Base-by-base conservation (phyloP, 805 yeast species). In the Saturnispora mendoncae region DNA sequence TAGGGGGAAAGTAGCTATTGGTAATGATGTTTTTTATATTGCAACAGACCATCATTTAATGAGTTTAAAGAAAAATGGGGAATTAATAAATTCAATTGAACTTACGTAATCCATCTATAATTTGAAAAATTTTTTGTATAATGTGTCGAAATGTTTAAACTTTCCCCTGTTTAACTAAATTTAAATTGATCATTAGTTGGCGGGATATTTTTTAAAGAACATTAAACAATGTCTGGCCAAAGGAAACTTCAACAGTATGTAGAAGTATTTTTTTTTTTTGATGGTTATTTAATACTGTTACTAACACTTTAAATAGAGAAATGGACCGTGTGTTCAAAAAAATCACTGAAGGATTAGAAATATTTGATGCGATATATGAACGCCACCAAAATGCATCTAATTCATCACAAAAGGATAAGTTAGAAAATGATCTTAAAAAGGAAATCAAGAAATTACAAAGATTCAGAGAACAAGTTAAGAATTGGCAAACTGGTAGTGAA, bases 161-260 rank as follows among this genome's bases (percentile, higher is more conserved):
- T n/a, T n/a, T n/a, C n/a, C n/a, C n/a, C 18, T 98, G 92, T 60
- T 78, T 92, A 30, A 92, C 90, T 13, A 14, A 36, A 12, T 19
- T 36, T 12, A 14, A n/a, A 29, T 30, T 37, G 12, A 19, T 4
- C 18, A 19, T 30, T 30, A 30, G 13, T n/a, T 30, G 18, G 26
- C 26, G 26, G 26, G 9, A 7, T 23, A 13, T 15, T 19, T n/a
- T 12, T 14, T 8, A 12, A 26, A 43, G 32, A 30, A n/a, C n/a
- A n/a, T n/a, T n/a, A n/a, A n/a, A n/a, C n/a, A n/a, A 63, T 63
- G 67, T 58, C 67, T 28, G 55, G 55, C 32, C 66, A 60, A 40
- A 53, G 67, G 48, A 63, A 63, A 44, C 51, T 63, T 33, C 66
- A 62, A 50, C 67, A 63, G 66, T 61, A 57, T 41, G 64, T 58